A percentile compares a stretch with the other conserved stretches of the same genome.
Evolutionary conservation across 768 basidiomycete genomes (phyloP).

Genomic region (Lentinula sp.): DNA sequence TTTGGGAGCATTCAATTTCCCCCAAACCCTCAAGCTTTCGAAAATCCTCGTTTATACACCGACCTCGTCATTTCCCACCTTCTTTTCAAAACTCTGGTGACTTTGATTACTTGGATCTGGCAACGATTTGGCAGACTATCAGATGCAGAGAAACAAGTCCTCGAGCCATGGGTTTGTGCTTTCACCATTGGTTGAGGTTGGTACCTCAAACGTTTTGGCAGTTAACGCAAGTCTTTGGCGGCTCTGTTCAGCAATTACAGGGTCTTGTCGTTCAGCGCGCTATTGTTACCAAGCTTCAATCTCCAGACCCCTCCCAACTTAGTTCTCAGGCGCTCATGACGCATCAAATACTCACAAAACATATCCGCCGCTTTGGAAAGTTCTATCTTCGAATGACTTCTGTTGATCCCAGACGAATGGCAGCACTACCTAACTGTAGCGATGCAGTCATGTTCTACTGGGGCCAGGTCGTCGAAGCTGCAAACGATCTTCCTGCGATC

Average conservation of each 20-base stretch:
- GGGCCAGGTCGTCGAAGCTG: slow-evolving; percentile 73
- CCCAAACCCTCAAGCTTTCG: slow-evolving; percentile 29
- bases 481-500: slow-evolving; percentile 38
- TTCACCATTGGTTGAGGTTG: neutral
- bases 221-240: slow-evolving; percentile 59
- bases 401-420: slow-evolving; percentile 51
- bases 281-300: neutral
- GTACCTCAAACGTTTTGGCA: slow-evolving; percentile 19
- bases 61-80: slow-evolving; percentile 56
- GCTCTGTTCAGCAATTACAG: slow-evolving; percentile 48
- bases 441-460: slow-evolving; percentile 77
- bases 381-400: slow-evolving; percentile 75
- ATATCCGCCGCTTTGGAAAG: slow-evolving; percentile 70
- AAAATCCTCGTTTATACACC: slow-evolving; percentile 26
- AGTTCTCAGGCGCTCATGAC: slow-evolving; percentile 32
- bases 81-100: slow-evolving; percentile 68
- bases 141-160: slow-evolving; percentile 32
- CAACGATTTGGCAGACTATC: slow-evolving; percentile 35
- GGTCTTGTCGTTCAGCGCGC: slow-evolving; percentile 9
- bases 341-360: slow-evolving; percentile 57
- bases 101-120: slow-evolving; percentile 73
- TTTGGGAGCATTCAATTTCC: slow-evolving; percentile 19
- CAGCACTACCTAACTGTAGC: slow-evolving; percentile 53
- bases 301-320: neutral
- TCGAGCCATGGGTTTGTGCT: slow-evolving; percentile 48